Evolutionary conservation across 495 filamentous ascomycete species (phyloP).

Genomic region (Astrothelium macrocarpum): DNA sequence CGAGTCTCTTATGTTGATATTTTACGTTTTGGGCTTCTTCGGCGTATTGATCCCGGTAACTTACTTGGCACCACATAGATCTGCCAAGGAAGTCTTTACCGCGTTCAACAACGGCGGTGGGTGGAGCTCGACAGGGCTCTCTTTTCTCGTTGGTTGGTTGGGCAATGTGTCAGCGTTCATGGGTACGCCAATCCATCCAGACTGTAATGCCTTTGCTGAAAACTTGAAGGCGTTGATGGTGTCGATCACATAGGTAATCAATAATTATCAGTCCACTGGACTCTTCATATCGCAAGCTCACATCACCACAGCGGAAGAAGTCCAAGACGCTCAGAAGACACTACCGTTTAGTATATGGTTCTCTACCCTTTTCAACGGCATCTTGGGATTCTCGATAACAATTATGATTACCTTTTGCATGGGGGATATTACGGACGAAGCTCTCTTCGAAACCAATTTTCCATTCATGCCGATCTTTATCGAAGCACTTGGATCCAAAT

Average conservation of each 20-base stretch:
- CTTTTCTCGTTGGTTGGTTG: conserved; percentile 18
- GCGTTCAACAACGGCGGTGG: conserved; percentile 12
- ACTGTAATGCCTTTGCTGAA: not conserved
- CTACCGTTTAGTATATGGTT: conserved; percentile 18
- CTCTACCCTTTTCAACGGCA: conserved; percentile 18
- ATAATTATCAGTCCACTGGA: too few relatives aligned
- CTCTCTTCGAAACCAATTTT: not conserved
- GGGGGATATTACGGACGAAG: conserved; percentile 24
- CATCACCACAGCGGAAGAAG: conserved; percentile 21
- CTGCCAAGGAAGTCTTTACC: conserved; percentile 12
- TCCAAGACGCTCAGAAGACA: conserved; percentile 14
- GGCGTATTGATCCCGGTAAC: conserved; percentile 17
- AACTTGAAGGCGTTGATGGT: not conserved
- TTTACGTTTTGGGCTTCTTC: conserved; percentile 21
- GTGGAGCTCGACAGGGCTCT: conserved; percentile 19
- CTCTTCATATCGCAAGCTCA: too few relatives aligned
- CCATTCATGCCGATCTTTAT: not conserved
- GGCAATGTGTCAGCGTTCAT: conserved; percentile 19
- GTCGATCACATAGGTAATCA: not conserved
- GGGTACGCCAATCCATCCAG: not conserved
- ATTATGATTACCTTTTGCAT: conserved; percentile 41
- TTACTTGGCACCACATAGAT: conserved; percentile 6
- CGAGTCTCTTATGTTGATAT: conserved; percentile 19
- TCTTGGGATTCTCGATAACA: conserved; percentile 17
- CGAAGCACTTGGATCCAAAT: not conserved